phyloP scores from a whole-genome alignment of 2,329 filamentous ascomycete genomes.

The Penicillium corylophilum region DNA sequence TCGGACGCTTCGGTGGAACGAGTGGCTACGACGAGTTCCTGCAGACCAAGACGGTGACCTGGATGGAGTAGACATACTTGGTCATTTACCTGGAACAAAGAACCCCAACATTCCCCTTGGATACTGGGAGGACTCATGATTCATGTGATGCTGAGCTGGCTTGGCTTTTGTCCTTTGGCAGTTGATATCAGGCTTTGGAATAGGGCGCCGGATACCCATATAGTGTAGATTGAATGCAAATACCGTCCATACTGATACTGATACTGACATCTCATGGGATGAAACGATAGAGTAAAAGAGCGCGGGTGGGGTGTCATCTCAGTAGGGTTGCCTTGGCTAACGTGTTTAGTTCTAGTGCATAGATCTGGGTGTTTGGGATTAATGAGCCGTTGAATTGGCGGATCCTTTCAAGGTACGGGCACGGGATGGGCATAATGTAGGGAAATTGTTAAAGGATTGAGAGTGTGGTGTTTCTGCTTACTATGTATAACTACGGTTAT shows the following conservation, averaged over 20 bases:
- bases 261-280: too few relatives aligned
- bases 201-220: background rate
- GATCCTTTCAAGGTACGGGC: background rate
- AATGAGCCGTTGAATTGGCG: background rate
- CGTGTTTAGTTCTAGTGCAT: background rate
- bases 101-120: too few relatives aligned
- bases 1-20: conserved; percentile 59
- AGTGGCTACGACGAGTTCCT: conserved; percentile 61
- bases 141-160: background rate
- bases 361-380: background rate
- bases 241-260: background rate
- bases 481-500: too few relatives aligned
- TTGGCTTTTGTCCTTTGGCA: background rate
- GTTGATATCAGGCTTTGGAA: background rate
- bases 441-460: background rate
- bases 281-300: too few relatives aligned
- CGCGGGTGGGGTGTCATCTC: background rate
- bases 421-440: background rate
- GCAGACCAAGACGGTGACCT: conserved; percentile 64
- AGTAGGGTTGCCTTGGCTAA: background rate
- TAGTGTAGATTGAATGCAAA: background rate
- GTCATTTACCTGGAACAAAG: background rate
- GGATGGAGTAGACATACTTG: conserved; percentile 36
- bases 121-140: background rate
- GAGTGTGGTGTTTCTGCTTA: background rate